phyloP scores from a whole-genome alignment of 805 yeast species.

The Saccharomyces paradoxus region DNA sequence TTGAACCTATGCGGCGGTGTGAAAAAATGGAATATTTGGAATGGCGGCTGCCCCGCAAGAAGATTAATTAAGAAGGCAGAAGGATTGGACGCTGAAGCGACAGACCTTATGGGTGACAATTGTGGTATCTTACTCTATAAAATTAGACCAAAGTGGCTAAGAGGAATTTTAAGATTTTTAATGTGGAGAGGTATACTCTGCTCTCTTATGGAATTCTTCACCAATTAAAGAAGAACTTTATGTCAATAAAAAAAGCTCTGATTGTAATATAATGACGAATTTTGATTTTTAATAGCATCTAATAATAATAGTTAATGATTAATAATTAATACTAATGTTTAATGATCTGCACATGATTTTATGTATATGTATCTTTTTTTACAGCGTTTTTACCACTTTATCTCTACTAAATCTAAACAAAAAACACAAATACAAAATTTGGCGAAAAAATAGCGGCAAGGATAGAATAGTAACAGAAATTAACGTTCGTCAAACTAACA shows the following conservation, averaged over 20 bases:
- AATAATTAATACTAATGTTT: background rate
- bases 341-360: background rate
- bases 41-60: slow-evolving; percentile 65
- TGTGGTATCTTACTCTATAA: slow-evolving; percentile 58
- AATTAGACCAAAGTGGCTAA: slow-evolving; percentile 43
- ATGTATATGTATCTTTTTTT: too few relatives aligned
- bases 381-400: too few relatives aligned
- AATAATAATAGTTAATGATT: background rate
- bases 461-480: too few relatives aligned
- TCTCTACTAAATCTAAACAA: background rate
- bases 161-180: slow-evolving; percentile 37
- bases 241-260: background rate
- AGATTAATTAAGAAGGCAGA: slow-evolving; percentile 65
- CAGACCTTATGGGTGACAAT: slow-evolving; percentile 48
- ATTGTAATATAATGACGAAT: background rate
- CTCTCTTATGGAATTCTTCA: background rate
- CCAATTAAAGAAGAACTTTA: background rate
- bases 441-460: too few relatives aligned
- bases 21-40: slow-evolving; percentile 88
- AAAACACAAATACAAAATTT: background rate
- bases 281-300: background rate
- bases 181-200: slow-evolving; percentile 45
- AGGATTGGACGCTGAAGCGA: slow-evolving; percentile 63
- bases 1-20: slow-evolving; percentile 70
- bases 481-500: too few relatives aligned